Percentiles rank a stretch among this genome's conserved stretches.
These are phyloP conservation scores for Macrolepiota albuminosa DNA, from an alignment of 768 basidiomycete species.

Conservation along the genomic window DNA sequence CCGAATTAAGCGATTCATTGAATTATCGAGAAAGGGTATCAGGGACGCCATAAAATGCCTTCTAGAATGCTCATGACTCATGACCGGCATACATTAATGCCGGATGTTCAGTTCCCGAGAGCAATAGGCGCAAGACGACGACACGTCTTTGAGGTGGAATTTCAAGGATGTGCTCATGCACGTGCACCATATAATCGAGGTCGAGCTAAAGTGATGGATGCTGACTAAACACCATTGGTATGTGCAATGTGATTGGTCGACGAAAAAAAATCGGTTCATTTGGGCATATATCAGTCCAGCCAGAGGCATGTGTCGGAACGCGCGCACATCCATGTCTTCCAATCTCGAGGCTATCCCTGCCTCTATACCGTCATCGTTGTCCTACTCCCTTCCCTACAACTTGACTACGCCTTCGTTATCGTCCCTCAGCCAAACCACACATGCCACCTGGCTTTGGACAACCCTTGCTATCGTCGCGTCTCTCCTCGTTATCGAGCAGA, in stretches of 20 bases:
- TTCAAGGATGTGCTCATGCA: neutral
- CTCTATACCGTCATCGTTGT: conserved; percentile 40
- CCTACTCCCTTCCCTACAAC: conserved; percentile 33
- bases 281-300: conserved; percentile 4
- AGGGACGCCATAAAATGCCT: neutral
- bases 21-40: neutral
- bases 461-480: conserved; percentile 63
- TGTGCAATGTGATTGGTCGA: conserved; percentile 33
- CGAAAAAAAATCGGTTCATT: conserved; percentile 33
- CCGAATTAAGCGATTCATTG: neutral
- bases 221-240: conserved; percentile 10
- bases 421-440: conserved; percentile 26
- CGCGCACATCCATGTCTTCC: conserved; percentile 28
- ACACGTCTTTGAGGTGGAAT: neutral
- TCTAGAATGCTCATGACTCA: neutral
- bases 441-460: conserved; percentile 59
- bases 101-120: neutral
- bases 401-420: conserved; percentile 47
- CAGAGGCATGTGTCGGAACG: conserved; percentile 10
- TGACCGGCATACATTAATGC: neutral
- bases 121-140: neutral
- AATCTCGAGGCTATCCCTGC: conserved; percentile 26
- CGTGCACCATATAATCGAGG: neutral
- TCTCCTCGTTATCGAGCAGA: conserved; percentile 83
- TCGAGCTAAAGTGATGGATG: neutral